Conservation (phyloP, 2,329 filamentous ascomycete species). For the Simplicillium sp. region DNA sequence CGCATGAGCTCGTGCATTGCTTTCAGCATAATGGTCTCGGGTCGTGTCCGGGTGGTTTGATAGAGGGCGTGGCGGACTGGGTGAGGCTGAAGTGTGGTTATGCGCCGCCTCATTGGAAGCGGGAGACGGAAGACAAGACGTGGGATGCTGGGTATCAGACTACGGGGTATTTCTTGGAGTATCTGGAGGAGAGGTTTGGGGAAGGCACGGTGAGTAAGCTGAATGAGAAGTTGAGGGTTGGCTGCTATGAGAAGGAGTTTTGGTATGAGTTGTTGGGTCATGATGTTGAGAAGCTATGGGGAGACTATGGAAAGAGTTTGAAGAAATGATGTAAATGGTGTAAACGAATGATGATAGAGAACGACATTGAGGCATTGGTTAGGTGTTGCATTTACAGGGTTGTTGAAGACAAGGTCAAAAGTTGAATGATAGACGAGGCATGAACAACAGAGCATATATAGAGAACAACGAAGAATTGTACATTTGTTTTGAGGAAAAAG, state of each 20-base stretch:
- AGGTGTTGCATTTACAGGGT: not conserved
- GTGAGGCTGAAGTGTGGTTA: conserved; percentile 68
- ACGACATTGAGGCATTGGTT: not conserved
- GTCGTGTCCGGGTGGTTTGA: conserved; percentile 62
- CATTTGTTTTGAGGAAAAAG: not conserved
- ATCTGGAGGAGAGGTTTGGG: conserved; percentile 61
- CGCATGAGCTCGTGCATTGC: conserved; percentile 92
- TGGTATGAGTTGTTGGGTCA: conserved; percentile 61
- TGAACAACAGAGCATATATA: not conserved
- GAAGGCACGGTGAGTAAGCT: conserved; percentile 50
- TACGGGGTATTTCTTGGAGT: conserved; percentile 86
- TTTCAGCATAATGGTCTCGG: conserved; percentile 68
- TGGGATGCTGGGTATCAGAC: conserved; percentile 89
- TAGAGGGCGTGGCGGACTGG: conserved; percentile 91
- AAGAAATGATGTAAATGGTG: conserved; percentile 11
- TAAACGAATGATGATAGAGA: not conserved
- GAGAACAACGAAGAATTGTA: not conserved
- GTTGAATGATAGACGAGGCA: not conserved
- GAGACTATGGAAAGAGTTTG: conserved; percentile 48
- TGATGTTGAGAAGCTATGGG: conserved; percentile 62
- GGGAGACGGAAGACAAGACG: conserved; percentile 37
- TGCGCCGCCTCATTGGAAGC: conserved; percentile 76
- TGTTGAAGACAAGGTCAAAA: not conserved
- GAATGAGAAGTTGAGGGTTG: conserved; percentile 57
- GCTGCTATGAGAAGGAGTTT: conserved; percentile 57